Evolutionary conservation across 441 rosid species (phyloP), one percentile per base, ranked within the genome.

Genomic region (Raphanus hybrid): DNA sequence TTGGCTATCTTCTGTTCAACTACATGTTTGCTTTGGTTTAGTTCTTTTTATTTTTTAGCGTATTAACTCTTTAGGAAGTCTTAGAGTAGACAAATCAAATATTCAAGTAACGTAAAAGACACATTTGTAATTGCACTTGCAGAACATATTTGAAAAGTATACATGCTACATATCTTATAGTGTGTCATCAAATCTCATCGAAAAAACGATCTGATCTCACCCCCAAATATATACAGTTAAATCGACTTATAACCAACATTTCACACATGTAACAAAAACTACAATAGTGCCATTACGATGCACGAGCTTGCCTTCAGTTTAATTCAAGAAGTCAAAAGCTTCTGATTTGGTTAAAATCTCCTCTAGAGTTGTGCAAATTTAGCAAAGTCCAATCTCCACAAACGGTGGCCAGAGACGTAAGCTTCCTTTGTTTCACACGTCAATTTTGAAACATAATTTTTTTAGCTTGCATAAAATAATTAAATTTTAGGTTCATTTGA

Each of bases 221-320:
- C 52, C 68, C 69, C 27, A 64, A 64, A 64, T 37, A 64, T 37
- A 64, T 64, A 64, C 32, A 64, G 15, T 64, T 64, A 37, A 64
- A 37, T 64, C 29, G 69, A 64, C 69, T 18, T 64, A 18, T 64
- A 64, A 64, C 68, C 50, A 35, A 64, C 50, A 37, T 64, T 39
- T 39, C 69, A 39, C 52, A 39, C 32, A 1, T 39, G 14, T 64
- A 64, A 64, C 69, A 64, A 18, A 62, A 64, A 16, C 32, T 64
- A 37, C 50, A 37, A 64, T 37, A 64, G 18, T 64, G 52, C 29
- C 52, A 64, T 11, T 64, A 39, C 9, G 4, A 64, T 10, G 32
- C 52, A 39, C 69, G 52, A 64, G 15, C 67, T 64, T 64, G 27
- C 67, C 67, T 64, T 63, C 27, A 64, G 5, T 35, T 39, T 2